A percentile compares a stretch with the other conserved stretches of the same genome.
Conservation (phyloP, 2,329 filamentous ascomycete species). For the Cordyceps fumosorosea region DNA sequence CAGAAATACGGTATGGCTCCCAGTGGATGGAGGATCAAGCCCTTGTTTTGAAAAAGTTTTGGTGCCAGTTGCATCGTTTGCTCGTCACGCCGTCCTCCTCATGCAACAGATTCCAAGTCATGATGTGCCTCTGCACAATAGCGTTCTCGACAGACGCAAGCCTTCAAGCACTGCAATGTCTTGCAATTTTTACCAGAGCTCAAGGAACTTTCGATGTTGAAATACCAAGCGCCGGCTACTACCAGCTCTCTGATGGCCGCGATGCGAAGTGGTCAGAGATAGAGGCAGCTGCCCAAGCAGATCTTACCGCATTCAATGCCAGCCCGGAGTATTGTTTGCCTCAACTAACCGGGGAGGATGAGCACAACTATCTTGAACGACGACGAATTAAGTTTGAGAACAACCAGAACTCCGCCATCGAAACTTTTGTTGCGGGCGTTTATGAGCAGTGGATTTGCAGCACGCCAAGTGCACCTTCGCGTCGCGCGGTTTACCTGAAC, state of each 20-base stretch:
- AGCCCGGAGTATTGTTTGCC: not conserved
- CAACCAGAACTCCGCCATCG: not conserved
- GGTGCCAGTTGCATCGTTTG: not conserved
- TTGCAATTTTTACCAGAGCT: not conserved
- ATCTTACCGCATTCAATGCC: not conserved
- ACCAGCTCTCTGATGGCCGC: not conserved
- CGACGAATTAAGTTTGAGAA: not conserved
- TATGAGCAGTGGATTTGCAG: not conserved
- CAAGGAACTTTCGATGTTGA: too few species aligned
- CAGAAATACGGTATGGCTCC: not conserved
- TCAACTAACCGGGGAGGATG: not conserved
- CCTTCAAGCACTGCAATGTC: not conserved
- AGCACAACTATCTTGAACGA: not conserved
- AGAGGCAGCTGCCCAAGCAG: not conserved
- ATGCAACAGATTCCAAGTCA: not conserved
- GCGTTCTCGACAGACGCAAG: not conserved
- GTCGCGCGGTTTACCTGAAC: too few species aligned
- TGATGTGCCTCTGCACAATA: slow-evolving; percentile 2
- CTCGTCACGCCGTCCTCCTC: not conserved
- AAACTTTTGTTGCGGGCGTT: not conserved
- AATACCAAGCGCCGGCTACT: not conserved
- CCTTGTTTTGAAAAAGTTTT: not conserved
- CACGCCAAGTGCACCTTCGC: not conserved
- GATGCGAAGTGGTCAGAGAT: not conserved
- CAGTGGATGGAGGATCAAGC: not conserved